Base-by-base conservation (phyloP, 2,329 filamentous ascomycete species). In the Incumbomyces delicatus region DNA sequence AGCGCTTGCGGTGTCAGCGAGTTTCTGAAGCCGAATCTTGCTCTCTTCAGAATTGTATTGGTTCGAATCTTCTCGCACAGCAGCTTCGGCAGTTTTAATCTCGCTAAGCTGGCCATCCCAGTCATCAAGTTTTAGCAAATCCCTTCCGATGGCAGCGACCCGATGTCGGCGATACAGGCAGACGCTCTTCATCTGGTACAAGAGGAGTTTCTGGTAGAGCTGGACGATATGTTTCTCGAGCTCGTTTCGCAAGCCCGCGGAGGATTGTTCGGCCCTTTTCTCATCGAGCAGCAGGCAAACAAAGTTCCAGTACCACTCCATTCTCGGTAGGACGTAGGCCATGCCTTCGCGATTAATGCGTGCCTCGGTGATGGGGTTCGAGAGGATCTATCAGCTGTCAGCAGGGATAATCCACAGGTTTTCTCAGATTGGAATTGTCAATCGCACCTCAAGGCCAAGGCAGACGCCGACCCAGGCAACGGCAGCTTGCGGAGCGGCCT, bases 151-250 rank as follows among this genome's bases (percentile, higher is more conserved):
- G 8, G 53, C 55, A 6, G 55, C 12, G 5, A 50, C 41, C 34
- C 53, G 58, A 22, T 62, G 57, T 10, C 58, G 57, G 49, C 65
- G 60, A 53, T 63, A 69, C 5, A 55, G 60, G 44, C 57, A 64
- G 36, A 67, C 54, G 46, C 65, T 70, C 53, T 65, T 67, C 46
- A 70, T 68, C 52, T 65, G 60, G 51, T 67, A 70, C 2, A 53
- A 31, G n/a, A 71, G 60, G 22, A 71, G 58, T 44, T 54, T 58
- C 46, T 62, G 56, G 50, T 70, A 71, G 18, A 71, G 62, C 22
- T 60, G 34, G 22, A 62, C 43, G n/a, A 70, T 54, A 6, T 40
- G 44, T 6, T 53, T 46, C 37, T 63, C 48, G 16, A 61, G 43
- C 34, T 60, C 33, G 31, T 2, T 13, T 42, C 48, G 49, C 16